Evolutionary conservation across 805 yeast genomes (phyloP).

Genomic region (Hanseniaspora clermontiae): DNA sequence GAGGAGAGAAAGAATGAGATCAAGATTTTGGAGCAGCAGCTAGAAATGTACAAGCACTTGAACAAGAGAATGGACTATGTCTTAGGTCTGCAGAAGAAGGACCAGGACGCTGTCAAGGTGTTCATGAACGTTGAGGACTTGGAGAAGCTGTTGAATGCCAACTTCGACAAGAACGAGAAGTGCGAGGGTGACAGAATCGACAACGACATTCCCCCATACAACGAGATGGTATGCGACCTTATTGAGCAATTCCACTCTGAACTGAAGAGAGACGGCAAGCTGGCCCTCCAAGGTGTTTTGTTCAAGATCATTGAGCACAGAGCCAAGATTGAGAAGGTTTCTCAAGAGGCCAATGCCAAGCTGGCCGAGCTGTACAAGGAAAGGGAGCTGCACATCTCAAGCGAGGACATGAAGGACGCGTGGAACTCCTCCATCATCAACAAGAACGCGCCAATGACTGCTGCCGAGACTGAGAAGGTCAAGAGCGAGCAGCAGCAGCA

Average conservation of each 20-base stretch:
- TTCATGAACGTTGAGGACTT: slow-evolving; percentile 20
- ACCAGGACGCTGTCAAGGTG: slow-evolving; percentile 24
- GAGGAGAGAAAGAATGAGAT: slow-evolving; percentile 67
- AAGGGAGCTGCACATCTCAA: slow-evolving; percentile 60
- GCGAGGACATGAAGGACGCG: slow-evolving; percentile 86
- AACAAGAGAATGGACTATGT: slow-evolving; percentile 61
- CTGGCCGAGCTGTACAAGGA: slow-evolving; percentile 57
- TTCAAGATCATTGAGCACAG: slow-evolving; percentile 44
- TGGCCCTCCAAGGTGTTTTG: slow-evolving; percentile 30
- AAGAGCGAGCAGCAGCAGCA: not conserved
- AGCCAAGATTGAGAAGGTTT: slow-evolving; percentile 53
- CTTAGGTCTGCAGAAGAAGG: slow-evolving; percentile 34
- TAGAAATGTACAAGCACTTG: slow-evolving; percentile 66
- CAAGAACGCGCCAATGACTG: slow-evolving; percentile 28
- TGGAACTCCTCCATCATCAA: slow-evolving; percentile 77
- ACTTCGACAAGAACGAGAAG: slow-evolving; percentile 49
- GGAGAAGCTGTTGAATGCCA: slow-evolving; percentile 33
- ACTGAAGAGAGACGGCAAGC: slow-evolving; percentile 33
- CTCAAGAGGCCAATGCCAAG: slow-evolving; percentile 51
- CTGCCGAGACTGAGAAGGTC: not conserved
- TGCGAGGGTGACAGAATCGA: slow-evolving; percentile 36
- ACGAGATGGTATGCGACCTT: slow-evolving; percentile 86
- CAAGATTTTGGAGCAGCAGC: slow-evolving; percentile 59
- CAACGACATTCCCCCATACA: slow-evolving; percentile 49
- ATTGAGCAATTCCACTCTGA: slow-evolving; percentile 64